Evolutionary conservation across 257 asterid genomes (phyloP), one percentile per base, ranked within the genome.

Genomic region (Apocynum venetum): DNA sequence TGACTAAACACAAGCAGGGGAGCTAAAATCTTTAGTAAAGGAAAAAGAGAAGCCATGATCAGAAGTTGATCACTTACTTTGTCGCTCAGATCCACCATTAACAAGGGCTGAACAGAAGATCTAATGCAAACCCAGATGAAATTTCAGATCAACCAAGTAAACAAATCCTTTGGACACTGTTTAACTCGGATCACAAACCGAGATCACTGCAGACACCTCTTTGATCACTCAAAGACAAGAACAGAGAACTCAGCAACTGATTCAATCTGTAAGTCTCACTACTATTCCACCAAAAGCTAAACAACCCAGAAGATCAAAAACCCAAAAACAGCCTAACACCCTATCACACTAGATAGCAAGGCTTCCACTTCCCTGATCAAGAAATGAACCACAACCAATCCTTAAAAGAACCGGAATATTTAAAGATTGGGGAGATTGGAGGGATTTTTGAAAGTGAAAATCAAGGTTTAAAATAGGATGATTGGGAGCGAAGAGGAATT

Each of bases 71-170:
- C 91, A 79, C 97, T 91, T 81, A 93, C 98, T 78, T 91, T 90
- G 84, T 95, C 97, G 67, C 91, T 86, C 86, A 87, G 96, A 93
- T 95, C 97, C 93, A 84, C 89, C 94, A 80, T 84, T 76, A 35
- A 5, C 17, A 36, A 12, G 76, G 57, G 2, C 43, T 4, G 25
- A 20, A 11, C 40, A 76, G 13, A 74, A n/a, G 79, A 81, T 80
- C 84, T 41, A 76, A 77, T 75, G 2, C 73, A 52, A 83, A 8
- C 80, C 71, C 76, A 76, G 82, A 40, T 51, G 36, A 40, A 38
- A 74, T 66, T 19, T 11, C 44, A 1, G 69, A 79, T 66, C 71
- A 78, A 78, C 11, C 9, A 8, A 36, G 19, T 0, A 3, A 70
- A 13, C n/a, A 31, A 43, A 13, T 4, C 4, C 8, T 4, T 7